These are phyloP conservation scores for Iberis pinnata DNA, from an alignment of 345 rosid species.

Conservation along the genomic window DNA sequence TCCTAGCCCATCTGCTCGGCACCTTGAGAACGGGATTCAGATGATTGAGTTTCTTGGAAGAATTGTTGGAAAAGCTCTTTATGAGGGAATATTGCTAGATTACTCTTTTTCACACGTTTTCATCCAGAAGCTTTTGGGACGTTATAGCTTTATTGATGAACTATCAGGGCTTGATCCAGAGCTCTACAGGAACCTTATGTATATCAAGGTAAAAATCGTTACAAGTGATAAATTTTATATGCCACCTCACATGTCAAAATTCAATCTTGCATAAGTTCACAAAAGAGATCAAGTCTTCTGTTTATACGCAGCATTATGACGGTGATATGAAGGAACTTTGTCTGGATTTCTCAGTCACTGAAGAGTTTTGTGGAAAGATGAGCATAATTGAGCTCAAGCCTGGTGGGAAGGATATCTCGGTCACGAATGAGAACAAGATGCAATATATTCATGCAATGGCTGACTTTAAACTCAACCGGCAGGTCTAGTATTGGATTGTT, in stretches of 20 bases:
- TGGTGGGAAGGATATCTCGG: constrained; percentile 73
- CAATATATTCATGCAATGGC: constrained; percentile 98
- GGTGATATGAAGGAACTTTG: constrained; percentile 82
- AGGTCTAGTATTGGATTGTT: constrained; percentile 39
- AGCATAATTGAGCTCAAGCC: constrained; percentile 74
- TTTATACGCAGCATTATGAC: constrained; percentile 63
- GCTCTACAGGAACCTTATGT: constrained; percentile 82
- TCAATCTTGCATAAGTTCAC: constrained; percentile 9
- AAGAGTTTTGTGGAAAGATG: constrained; percentile 72
- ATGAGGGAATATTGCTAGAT: constrained; percentile 92
- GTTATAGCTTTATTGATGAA: constrained; percentile 96
- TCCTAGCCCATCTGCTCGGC: constrained; percentile 80
- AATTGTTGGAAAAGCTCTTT: constrained; percentile 94
- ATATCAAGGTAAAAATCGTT: constrained; percentile 72
- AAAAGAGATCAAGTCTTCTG: constrained; percentile 5
- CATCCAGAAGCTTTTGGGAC: constrained; percentile 86
- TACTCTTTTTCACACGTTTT: constrained; percentile 89
- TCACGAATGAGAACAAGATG: constrained; percentile 90
- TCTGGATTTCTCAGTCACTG: constrained; percentile 86
- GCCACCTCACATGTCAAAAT: constrained; percentile 8
- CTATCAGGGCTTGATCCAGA: constrained; percentile 94
- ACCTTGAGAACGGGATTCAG: constrained; percentile 74
- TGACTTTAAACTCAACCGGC: constrained; percentile 90
- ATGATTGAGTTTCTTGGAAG: constrained; percentile 98
- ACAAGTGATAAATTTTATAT: constrained; percentile 17